These are phyloP conservation scores for Ophiocordyceps camponoti-saundersi DNA, from an alignment of 2,329 filamentous ascomycete genomes.

Conservation along the genomic window DNA sequence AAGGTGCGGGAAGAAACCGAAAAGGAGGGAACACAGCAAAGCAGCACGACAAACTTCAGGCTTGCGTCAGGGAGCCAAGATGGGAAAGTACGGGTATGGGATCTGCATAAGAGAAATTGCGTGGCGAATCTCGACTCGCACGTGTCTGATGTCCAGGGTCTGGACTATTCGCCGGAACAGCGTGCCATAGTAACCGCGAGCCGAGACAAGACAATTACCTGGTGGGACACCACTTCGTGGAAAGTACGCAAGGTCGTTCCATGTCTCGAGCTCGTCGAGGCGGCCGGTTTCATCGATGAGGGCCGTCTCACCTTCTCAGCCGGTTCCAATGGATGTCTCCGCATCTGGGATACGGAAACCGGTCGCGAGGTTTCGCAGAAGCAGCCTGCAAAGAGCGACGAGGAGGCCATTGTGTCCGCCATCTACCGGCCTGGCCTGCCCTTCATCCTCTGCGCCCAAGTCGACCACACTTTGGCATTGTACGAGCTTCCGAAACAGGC, in stretches of 20 bases:
- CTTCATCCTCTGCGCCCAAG: slow-evolving; percentile 67
- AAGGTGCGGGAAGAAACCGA: slow-evolving; percentile 17
- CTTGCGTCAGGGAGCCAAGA: slow-evolving; percentile 88
- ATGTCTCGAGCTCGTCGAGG: slow-evolving; percentile 72
- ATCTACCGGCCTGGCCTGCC: slow-evolving; percentile 48
- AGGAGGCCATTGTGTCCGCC: slow-evolving; percentile 53
- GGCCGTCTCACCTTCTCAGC: slow-evolving; percentile 66
- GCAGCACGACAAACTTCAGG: slow-evolving; percentile 42
- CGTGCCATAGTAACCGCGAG: slow-evolving; percentile 68
- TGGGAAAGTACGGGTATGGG: slow-evolving; percentile 82
- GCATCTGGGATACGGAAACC: slow-evolving; percentile 66
- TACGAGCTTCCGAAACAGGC: slow-evolving; percentile 35
- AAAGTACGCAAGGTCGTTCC: slow-evolving; percentile 66
- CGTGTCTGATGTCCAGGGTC: slow-evolving; percentile 77
- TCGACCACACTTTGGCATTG: slow-evolving; percentile 73
- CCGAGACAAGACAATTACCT: slow-evolving; percentile 82
- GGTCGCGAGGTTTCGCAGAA: slow-evolving; percentile 67
- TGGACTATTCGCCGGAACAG: slow-evolving; percentile 65
- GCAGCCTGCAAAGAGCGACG: slow-evolving; percentile 43
- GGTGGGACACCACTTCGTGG: slow-evolving; percentile 83
- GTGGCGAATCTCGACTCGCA: slow-evolving; percentile 75
- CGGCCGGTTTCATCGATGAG: slow-evolving; percentile 58
- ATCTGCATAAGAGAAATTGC: slow-evolving; percentile 67
- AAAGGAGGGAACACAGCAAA: slow-evolving; percentile 23
- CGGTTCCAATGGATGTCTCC: slow-evolving; percentile 65